A percentile compares a stretch with the other conserved stretches of the same genome.
Conservation (phyloP, 805 yeast species). For the Candida odintsovae region DNA sequence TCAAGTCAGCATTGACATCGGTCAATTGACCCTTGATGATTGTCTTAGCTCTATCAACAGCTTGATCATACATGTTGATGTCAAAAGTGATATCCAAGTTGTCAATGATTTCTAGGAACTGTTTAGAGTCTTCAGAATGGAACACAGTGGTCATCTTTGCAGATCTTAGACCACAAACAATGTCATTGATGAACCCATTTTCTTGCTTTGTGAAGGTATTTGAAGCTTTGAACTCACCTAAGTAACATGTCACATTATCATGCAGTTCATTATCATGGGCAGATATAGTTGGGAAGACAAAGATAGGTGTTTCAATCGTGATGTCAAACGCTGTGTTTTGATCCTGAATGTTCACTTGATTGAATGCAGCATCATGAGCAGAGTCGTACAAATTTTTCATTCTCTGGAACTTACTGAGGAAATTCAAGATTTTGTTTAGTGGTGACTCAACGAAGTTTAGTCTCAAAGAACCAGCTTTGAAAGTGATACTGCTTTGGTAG, state of each 20-base stretch:
- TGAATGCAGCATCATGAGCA: constrained; percentile 83
- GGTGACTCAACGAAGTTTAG: constrained; percentile 81
- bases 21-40: constrained; percentile 52
- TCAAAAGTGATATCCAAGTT: constrained; percentile 57
- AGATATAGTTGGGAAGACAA: constrained; percentile 64
- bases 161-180: constrained; percentile 66
- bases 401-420: constrained; percentile 64
- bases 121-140: constrained; percentile 31
- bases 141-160: constrained; percentile 63
- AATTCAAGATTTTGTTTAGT: constrained; percentile 57
- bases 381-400: constrained; percentile 89
- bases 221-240: constrained; percentile 75
- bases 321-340: constrained; percentile 67
- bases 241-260: constrained; percentile 62
- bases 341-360: constrained; percentile 63
- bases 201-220: constrained; percentile 46
- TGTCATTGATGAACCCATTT: constrained; percentile 40
- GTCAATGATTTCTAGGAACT: constrained; percentile 54
- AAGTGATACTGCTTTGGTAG: constrained; percentile 51
- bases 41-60: constrained; percentile 39
- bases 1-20: constrained; percentile 56
- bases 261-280: constrained; percentile 36
- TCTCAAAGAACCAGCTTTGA: constrained; percentile 70
- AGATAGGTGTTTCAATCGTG: constrained; percentile 71
- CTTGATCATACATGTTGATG: constrained; percentile 47